Conservation (phyloP, 225 moss, liverwort and hornwort species). For the Polytrichum formosum region DNA sequence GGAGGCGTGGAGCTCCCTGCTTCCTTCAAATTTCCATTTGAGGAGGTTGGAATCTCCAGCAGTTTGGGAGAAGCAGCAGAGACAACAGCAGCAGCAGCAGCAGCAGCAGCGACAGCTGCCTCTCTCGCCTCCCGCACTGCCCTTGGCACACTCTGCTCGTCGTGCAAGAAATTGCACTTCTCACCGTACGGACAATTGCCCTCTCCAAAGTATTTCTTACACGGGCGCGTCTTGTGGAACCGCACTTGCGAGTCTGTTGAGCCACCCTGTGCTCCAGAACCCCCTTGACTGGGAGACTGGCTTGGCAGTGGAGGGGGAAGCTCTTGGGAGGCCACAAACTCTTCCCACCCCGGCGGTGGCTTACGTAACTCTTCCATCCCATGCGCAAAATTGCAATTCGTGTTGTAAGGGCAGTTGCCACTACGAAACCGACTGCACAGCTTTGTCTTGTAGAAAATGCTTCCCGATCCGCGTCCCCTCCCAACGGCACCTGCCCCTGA, state of each 20-base stretch:
- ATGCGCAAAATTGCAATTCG: slow-evolving; percentile 95
- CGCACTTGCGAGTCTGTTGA: slow-evolving; percentile 68
- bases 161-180: slow-evolving; percentile 92
- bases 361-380: slow-evolving; percentile 91
- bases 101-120: slow-evolving; percentile 29
- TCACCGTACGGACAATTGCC: slow-evolving; percentile 90
- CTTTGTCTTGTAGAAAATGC: slow-evolving; percentile 95
- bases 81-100: slow-evolving; percentile 1
- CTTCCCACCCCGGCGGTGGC: slow-evolving; percentile 79
- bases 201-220: slow-evolving; percentile 93
- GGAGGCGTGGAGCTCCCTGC: slow-evolving; percentile 30
- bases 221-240: slow-evolving; percentile 95
- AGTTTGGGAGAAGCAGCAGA: slow-evolving; percentile 29
- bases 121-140: slow-evolving; percentile 48
- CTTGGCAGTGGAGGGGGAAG: slow-evolving; percentile 36
- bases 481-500: slow-evolving; percentile 46
- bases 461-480: slow-evolving; percentile 74
- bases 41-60: slow-evolving; percentile 12
- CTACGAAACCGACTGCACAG: slow-evolving; percentile 88
- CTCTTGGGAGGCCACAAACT: slow-evolving; percentile 79
- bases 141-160: slow-evolving; percentile 66
- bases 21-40: slow-evolving; percentile 31
- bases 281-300: slow-evolving; percentile 29
- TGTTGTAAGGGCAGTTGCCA: slow-evolving; percentile 93
- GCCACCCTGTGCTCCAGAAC: slow-evolving; percentile 36